A percentile compares a stretch with the other conserved stretches of the same genome.
Evolutionary conservation across 148 eudicot species (phyloP).

Genomic region (Spergularia bocconei): DNA sequence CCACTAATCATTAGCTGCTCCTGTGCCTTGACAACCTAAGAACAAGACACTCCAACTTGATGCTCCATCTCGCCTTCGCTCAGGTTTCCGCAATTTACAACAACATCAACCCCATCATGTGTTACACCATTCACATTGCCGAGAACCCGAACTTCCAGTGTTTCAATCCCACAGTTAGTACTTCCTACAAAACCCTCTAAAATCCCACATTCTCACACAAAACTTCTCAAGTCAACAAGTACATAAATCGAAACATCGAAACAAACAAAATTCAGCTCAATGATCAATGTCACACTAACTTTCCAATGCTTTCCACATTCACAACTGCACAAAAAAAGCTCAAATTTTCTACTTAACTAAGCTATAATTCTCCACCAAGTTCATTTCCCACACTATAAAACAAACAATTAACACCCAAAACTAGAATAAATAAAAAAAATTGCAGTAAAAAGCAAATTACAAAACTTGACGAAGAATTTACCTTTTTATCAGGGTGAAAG

Average conservation of each 20-base stretch:
- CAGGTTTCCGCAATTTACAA: no score
- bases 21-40: no score
- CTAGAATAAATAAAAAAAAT: not conserved
- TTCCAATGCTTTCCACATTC: not conserved
- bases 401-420: not conserved
- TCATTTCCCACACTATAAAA: not conserved
- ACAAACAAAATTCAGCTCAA: not conserved
- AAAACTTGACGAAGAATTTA: slow-evolving; percentile 8
- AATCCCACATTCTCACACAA: no score
- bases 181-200: no score
- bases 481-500: slow-evolving; percentile 90
- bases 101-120: no score
- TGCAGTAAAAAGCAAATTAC: not conserved
- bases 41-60: no score
- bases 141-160: no score
- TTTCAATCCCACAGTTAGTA: no score
- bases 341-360: not conserved
- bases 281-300: not conserved
- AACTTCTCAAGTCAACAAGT: not conserved
- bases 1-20: no score
- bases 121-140: no score
- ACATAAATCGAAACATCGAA: not conserved
- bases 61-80: no score
- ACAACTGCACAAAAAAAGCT: slow-evolving; percentile 11
- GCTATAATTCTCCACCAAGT: not conserved